Base-by-base conservation (phyloP, 805 yeast species). In the Metschnikowia corniflorae region DNA sequence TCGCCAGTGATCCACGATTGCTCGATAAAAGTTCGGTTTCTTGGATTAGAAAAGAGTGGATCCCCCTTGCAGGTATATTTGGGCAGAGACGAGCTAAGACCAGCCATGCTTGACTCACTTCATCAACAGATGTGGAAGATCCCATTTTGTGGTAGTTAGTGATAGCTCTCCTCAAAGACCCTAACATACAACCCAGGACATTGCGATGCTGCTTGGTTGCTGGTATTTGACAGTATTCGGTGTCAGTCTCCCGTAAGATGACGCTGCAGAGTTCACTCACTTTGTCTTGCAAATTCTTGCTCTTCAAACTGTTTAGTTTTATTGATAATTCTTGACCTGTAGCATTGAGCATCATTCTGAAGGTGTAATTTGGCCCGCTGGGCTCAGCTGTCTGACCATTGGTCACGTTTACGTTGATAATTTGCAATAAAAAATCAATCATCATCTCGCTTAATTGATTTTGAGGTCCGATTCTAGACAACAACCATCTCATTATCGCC, bases 401-500 rank as follows among this genome's bases (percentile, higher is more conserved):
- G n/a, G 43, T 44, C 22, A 33, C 26, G n/a, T 39, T 46, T 7
- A 38, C 40, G 19, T 44, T 44, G 14, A 49, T 30, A 7, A 47
- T 46, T 12, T 42, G 41, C 25, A 36, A 25, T 16, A 49, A 30
- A 9, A 49, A 33, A 20, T 38, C 44, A 3, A 39, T 28, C 44
- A 47, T 38, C 13, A 29, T 31, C 6, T 47, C 46, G 27, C 37
- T 40, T 23, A 26, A 20, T n/a, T 35, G 22, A 16, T 44, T 46
- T 27, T 24, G 33, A 5, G 47, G 39, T 7, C 49, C 49, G 13
- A 54, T 48, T 26, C 41, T 43, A 8, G 38, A 35, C 10, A 46
- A 31, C 4, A 53, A 31, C 70, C 70, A 67, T 32, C 50, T 57
- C 14, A 65, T 51, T 17, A 65, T 57, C 23, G 60, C 59, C 16